phyloP scores from a whole-genome alignment of 108 stramenopile genomes.

The Ochromonas danica region DNA sequence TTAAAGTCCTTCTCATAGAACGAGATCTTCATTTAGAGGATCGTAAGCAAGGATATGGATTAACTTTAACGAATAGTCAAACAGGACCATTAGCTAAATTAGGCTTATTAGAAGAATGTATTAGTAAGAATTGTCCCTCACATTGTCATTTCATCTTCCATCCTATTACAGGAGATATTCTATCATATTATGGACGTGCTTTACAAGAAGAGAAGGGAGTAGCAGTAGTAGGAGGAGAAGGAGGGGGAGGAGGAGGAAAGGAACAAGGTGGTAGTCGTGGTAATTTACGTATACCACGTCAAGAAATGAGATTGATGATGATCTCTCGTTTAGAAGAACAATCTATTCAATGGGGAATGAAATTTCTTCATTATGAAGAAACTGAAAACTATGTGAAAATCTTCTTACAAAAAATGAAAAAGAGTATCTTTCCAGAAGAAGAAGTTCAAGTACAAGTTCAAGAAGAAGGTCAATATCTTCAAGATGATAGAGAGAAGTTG shows the following conservation, averaged over 20 bases:
- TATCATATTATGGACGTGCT: conserved; percentile 37
- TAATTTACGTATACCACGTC: conserved; percentile 26
- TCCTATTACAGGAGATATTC: conserved; percentile 6
- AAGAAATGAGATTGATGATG: conserved; percentile 35
- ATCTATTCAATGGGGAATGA: background rate
- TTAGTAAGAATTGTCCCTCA: conserved; percentile 23
- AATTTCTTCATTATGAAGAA: conserved; percentile 6
- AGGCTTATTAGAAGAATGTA: conserved; percentile 6
- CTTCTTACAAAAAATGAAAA: background rate
- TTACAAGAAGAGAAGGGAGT: background rate
- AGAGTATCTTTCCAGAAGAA: background rate
- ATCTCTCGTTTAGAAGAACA: background rate
- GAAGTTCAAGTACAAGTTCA: background rate
- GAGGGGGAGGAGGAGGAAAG: background rate
- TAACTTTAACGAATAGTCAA: background rate
- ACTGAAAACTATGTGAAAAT: background rate
- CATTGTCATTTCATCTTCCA: conserved; percentile 36
- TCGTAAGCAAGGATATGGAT: conserved; percentile 11
- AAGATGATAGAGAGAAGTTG: background rate
- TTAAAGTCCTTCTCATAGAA: background rate
- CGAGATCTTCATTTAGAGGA: background rate
- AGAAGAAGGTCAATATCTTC: background rate
- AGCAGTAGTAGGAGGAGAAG: background rate
- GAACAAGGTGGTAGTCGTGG: background rate
- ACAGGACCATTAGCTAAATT: conserved; percentile 21